Conservation (phyloP, 768 basidiomycete species). For the Rubroboletus satanas region DNA sequence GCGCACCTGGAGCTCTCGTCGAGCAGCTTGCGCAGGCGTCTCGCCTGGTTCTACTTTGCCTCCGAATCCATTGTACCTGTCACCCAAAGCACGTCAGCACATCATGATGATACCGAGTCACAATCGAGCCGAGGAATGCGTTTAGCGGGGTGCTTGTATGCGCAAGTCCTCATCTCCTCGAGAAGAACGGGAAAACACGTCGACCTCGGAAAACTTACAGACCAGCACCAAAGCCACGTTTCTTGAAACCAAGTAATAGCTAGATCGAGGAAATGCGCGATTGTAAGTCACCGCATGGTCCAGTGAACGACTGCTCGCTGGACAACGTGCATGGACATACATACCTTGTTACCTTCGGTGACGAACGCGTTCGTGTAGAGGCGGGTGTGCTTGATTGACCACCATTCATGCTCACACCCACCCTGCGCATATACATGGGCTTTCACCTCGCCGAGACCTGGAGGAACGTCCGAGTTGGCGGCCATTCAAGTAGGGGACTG, state of each 20-base stretch:
- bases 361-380: slow-evolving; percentile 74
- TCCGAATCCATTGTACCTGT: slow-evolving; percentile 84
- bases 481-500: slow-evolving; percentile 9
- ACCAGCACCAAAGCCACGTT: slow-evolving; percentile 68
- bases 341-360: slow-evolving; percentile 47
- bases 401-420: slow-evolving; percentile 44
- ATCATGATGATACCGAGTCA: not conserved
- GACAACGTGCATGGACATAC: slow-evolving; percentile 22
- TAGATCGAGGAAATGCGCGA: slow-evolving; percentile 43
- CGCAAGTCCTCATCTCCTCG: not conserved
- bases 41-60: slow-evolving; percentile 83
- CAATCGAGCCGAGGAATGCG: not conserved
- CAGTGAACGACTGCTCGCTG: not conserved
- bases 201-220: slow-evolving; percentile 39
- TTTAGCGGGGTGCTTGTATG: not conserved
- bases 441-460: slow-evolving; percentile 36
- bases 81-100: not conserved
- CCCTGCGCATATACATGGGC: slow-evolving; percentile 36
- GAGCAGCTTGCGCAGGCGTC: slow-evolving; percentile 62
- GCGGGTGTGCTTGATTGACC: slow-evolving; percentile 36
- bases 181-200: not conserved
- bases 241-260: slow-evolving; percentile 75
- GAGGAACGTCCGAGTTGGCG: slow-evolving; percentile 31
- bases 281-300: not conserved
- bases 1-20: slow-evolving; percentile 64